Base-by-base conservation (phyloP, 495 filamentous ascomycete genomes). In the Lophium mytilinum region DNA sequence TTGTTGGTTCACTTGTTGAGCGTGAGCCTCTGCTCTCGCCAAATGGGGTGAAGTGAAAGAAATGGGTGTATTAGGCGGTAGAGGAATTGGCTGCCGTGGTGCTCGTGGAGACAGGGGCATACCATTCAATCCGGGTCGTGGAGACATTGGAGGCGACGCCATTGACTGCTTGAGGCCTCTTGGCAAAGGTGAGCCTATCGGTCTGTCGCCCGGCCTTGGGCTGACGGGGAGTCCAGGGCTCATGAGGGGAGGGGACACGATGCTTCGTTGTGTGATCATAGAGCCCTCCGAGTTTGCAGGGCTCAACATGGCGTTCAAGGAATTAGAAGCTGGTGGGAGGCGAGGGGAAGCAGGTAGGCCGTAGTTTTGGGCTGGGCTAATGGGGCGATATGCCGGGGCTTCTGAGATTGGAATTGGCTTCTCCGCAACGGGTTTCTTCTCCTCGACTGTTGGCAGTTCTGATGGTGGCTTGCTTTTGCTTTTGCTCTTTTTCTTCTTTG, bases 161-260 rank as follows among this genome's bases (percentile, higher is more conserved):
- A 82, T 50, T 30, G 67, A 66, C 37, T 84, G 80, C 50, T 79
- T 76, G 40, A 83, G 77, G 67, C 80, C 74, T 55, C 85, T 76
- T 21, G 87, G 85, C 53, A 86, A 72, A 12, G 88, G 88, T 21
- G 89, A 89, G 51, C 79, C 83, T 50, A 88, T 62, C 10, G 84
- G 84, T 48, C 81, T 76, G 64, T 89, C 81, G 62, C 83, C 83
- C n/a, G 93, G 93, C 51, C 92, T 80, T 21, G 93, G 93, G 66
- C 94, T 97, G 33, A 86, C 72, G 0, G 93, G 93, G 47, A 98
- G 74, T 21, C 93, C 93, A 18, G 92, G 89, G 56, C 88, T 95
- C 74, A 90, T 78, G 34, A 90, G 75, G 37, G 83, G 75, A 30
- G 83, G 73, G 24, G 74, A 68, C 34, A 79, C 68, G 15, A 70